These are phyloP conservation scores for Malassezia yamatoensis DNA, from an alignment of 1,284 basidiomycete species.

Conservation along the genomic window DNA sequence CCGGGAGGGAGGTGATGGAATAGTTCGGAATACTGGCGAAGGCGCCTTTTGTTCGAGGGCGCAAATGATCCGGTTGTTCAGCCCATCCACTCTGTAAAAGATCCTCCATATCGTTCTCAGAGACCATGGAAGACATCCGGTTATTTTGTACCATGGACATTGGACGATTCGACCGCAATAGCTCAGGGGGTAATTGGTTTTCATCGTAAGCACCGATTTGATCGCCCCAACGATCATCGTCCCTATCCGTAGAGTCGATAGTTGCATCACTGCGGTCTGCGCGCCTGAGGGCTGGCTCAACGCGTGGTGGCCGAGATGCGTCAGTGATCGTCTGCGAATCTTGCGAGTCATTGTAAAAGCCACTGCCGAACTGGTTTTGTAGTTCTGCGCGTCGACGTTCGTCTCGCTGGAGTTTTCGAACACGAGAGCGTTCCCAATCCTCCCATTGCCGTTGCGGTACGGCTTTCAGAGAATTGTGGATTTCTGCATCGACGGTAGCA, in stretches of 20 bases:
- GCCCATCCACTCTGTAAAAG: slow-evolving; percentile 13
- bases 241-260: slow-evolving; percentile 48
- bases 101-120: slow-evolving; percentile 6
- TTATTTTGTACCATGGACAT: neutral
- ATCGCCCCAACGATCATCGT: slow-evolving; percentile 82
- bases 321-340: neutral
- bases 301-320: no score
- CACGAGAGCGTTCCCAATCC: slow-evolving; percentile 94
- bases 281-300: neutral
- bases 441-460: slow-evolving; percentile 93
- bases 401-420: slow-evolving; percentile 81
- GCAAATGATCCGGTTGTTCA: neutral
- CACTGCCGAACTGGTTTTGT: slow-evolving; percentile 53
- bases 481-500: slow-evolving; percentile 59
- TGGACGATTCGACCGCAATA: slow-evolving; percentile 2
- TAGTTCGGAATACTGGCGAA: slow-evolving; percentile 10
- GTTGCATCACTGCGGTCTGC: slow-evolving; percentile 20
- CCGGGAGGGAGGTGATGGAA: slow-evolving; percentile 7
- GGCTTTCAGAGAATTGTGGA: slow-evolving; percentile 54
- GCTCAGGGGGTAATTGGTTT: slow-evolving; percentile 9
- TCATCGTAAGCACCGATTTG: slow-evolving; percentile 49
- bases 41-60: neutral
- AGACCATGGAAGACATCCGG: neutral
- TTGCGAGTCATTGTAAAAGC: slow-evolving; percentile 58
- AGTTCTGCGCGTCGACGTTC: slow-evolving; percentile 57